Conservation (phyloP, 805 yeast species). For the Saccharomycopsis selenospora region DNA sequence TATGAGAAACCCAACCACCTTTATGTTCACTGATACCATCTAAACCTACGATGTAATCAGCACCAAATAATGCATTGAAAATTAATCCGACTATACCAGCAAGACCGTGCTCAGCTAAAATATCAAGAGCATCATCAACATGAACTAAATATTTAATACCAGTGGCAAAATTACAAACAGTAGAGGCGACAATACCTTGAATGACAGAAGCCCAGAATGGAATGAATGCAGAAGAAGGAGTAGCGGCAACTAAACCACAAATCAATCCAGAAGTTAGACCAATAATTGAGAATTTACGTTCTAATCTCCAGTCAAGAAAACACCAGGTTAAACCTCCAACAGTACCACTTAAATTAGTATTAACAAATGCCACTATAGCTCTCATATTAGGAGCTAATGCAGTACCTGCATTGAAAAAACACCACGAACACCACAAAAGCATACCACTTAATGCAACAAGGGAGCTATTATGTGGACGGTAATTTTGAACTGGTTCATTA, state of each 20-base stretch:
- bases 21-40: slow-evolving; percentile 77
- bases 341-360: slow-evolving; percentile 83
- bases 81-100: slow-evolving; percentile 88
- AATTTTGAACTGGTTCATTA: slow-evolving; percentile 70
- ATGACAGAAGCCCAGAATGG: slow-evolving; percentile 88
- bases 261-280: slow-evolving; percentile 93
- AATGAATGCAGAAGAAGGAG: slow-evolving; percentile 88
- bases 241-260: slow-evolving; percentile 94
- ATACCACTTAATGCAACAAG: slow-evolving; percentile 84
- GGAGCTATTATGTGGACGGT: slow-evolving; percentile 92
- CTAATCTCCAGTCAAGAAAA: slow-evolving; percentile 78
- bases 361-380: slow-evolving; percentile 85
- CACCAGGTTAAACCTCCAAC: slow-evolving; percentile 93
- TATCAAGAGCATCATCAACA: slow-evolving; percentile 91
- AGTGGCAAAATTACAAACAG: slow-evolving; percentile 84
- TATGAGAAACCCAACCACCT: slow-evolving; percentile 91
- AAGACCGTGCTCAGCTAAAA: slow-evolving; percentile 97
- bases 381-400: slow-evolving; percentile 75
- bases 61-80: slow-evolving; percentile 86
- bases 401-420: slow-evolving; percentile 90
- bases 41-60: slow-evolving; percentile 81
- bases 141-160: slow-evolving; percentile 71
- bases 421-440: slow-evolving; percentile 91
- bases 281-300: slow-evolving; percentile 88
- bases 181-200: slow-evolving; percentile 73